A percentile compares a stretch with the other conserved stretches of the same genome.
Conservation (phyloP, 2,329 filamentous ascomycete genomes). For the Aspergillus fijiensis region DNA sequence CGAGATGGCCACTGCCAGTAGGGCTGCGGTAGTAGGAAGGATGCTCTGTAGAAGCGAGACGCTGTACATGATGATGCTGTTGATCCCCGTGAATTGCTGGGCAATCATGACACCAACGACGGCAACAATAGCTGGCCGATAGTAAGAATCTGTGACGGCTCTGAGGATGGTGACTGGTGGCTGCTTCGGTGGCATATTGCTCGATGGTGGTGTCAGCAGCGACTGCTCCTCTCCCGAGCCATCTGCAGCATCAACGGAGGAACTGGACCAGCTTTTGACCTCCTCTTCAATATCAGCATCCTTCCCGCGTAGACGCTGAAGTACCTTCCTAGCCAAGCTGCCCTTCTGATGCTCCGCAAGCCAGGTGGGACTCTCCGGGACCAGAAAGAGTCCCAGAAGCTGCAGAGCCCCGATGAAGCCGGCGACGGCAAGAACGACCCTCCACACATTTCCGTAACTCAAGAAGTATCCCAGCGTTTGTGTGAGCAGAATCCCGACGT, state of each 20-base stretch:
- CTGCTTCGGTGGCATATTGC: conserved; percentile 66
- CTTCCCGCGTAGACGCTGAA: conserved; percentile 75
- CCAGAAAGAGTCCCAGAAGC: conserved; percentile 66
- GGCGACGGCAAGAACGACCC: conserved; percentile 75
- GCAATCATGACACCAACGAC: conserved; percentile 88
- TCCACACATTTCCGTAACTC: conserved; percentile 76
- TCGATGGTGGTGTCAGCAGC: conserved; percentile 57
- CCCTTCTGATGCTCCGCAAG: conserved; percentile 66
- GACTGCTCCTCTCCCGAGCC: conserved; percentile 65
- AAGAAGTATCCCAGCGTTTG: conserved; percentile 86
- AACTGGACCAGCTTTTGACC: conserved; percentile 57
- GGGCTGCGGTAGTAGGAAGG: conserved; percentile 74
- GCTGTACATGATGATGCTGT: conserved; percentile 98
- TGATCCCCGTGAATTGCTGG: conserved; percentile 91
- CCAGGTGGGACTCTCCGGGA: conserved; percentile 88
- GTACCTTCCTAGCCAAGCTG: conserved; percentile 61
- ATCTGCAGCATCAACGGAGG: conserved; percentile 29
- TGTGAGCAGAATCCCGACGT: conserved; percentile 80
- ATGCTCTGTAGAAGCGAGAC: conserved; percentile 82
- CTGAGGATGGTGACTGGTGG: conserved; percentile 64
- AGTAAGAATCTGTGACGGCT: conserved; percentile 66
- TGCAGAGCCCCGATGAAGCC: conserved; percentile 68
- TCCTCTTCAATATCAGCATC: conserved; percentile 71
- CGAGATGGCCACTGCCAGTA: conserved; percentile 85
- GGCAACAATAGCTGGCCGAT: conserved; percentile 73